Percentiles rank a stretch among this genome's conserved stretches.
Evolutionary conservation across 2,329 filamentous ascomycete genomes (phyloP).

Genomic region (Colletotrichum lentis): DNA sequence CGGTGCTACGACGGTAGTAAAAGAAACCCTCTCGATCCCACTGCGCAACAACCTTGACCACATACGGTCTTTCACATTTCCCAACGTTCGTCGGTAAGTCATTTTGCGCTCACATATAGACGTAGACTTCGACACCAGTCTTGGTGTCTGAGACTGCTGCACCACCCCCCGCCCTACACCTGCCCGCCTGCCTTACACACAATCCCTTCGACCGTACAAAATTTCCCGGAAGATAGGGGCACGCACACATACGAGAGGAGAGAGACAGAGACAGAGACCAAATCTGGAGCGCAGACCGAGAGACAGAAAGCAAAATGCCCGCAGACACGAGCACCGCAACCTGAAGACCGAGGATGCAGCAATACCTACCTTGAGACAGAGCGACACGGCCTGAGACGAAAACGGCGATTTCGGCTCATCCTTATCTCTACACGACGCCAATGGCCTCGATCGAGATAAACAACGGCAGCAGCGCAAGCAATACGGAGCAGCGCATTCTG

Average conservation of each 20-base stretch:
- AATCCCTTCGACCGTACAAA: slow-evolving; percentile 4
- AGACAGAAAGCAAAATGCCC: neutral
- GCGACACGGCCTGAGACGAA: slow-evolving; percentile 17
- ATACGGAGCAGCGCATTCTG: neutral
- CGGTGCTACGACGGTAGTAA: slow-evolving; percentile 38
- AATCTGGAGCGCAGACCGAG: neutral
- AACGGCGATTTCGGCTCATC: slow-evolving; percentile 18
- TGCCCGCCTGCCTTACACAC: neutral
- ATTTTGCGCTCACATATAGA: slow-evolving; percentile 13
- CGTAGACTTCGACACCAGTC: neutral
- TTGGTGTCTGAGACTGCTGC: slow-evolving; percentile 19
- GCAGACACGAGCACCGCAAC: neutral
- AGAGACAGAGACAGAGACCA: neutral
- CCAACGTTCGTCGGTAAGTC: slow-evolving; percentile 32
- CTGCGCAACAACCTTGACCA: slow-evolving; percentile 31
- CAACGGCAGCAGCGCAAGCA: neutral
- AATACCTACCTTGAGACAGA: neutral
- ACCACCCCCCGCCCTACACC: neutral
- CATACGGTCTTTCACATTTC: slow-evolving; percentile 21
- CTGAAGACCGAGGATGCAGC: slow-evolving; percentile 10
- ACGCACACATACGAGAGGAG: slow-evolving; percentile 1
- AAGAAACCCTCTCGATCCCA: slow-evolving; percentile 38
- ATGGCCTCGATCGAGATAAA: slow-evolving; percentile 5
- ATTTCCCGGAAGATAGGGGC: neutral
- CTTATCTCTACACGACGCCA: neutral